These are phyloP conservation scores for Cornus controversa DNA, from an alignment of 148 eudicot genomes.

Conservation along the genomic window DNA sequence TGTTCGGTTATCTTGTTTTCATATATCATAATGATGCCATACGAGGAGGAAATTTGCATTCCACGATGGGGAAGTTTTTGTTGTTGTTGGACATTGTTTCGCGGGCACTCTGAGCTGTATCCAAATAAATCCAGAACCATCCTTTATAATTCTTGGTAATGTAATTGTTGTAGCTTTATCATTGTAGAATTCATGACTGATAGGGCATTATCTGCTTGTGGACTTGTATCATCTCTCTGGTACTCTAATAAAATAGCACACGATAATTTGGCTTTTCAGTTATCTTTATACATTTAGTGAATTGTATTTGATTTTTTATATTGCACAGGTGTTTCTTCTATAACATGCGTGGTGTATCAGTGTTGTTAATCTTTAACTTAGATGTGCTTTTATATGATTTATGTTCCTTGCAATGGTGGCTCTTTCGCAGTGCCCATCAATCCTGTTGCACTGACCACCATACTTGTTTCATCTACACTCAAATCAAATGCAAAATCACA, in stretches of 20 bases:
- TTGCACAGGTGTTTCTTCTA: neutral
- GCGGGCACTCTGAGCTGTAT: conserved; percentile 34
- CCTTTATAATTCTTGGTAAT: conserved; percentile 24
- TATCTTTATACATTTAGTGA: conserved; percentile 17
- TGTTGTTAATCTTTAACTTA: neutral
- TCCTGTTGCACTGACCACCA: neutral
- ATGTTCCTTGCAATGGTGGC: neutral
- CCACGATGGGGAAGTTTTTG: conserved; percentile 33
- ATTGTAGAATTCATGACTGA: conserved; percentile 48
- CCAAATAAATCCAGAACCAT: conserved; percentile 27
- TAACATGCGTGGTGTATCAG: neutral
- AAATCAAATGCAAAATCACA: neutral
- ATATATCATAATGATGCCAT: conserved; percentile 24
- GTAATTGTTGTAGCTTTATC: conserved; percentile 52
- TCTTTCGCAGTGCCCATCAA: neutral
- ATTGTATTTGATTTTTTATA: neutral
- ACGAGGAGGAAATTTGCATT: conserved; percentile 24
- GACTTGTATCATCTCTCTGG: conserved; percentile 33
- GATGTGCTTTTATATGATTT: neutral
- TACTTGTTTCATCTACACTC: neutral
- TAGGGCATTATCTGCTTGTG: conserved; percentile 35
- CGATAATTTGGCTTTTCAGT: conserved; percentile 24
- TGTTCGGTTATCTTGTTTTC: conserved; percentile 22
- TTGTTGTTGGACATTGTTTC: conserved; percentile 25
- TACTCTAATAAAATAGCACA: conserved; percentile 40